Evolutionary conservation across 129 eudicot species (phyloP).

Genomic region (Chrysanthemum seticuspe): DNA sequence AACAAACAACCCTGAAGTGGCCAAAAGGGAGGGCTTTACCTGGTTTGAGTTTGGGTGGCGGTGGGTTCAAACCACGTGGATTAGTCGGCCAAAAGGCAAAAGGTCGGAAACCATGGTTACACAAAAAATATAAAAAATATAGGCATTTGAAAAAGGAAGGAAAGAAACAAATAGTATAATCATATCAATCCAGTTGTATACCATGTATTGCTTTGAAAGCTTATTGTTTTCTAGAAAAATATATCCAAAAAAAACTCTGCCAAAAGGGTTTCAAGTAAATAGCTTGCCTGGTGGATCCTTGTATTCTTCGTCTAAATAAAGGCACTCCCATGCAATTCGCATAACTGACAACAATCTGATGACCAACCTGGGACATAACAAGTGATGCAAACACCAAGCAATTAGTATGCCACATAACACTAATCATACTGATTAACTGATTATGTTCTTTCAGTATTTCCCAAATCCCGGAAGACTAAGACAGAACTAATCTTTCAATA

Average conservation of each 20-base stretch:
- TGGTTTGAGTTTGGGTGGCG: too few relatives aligned
- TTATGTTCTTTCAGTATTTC: too few relatives aligned
- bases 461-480: not conserved
- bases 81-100: too few relatives aligned
- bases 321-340: slow-evolving; percentile 98
- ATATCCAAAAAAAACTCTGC: slow-evolving; percentile 1
- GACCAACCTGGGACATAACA: slow-evolving; percentile 71
- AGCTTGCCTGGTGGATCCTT: slow-evolving; percentile 93
- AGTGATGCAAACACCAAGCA: slow-evolving; percentile 1
- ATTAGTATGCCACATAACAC: slow-evolving; percentile 13
- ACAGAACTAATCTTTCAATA: not conserved
- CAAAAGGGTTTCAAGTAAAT: slow-evolving; percentile 26
- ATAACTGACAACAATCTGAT: slow-evolving; percentile 85
- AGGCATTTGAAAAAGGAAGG: too few relatives aligned
- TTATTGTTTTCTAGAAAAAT: slow-evolving; percentile 1
- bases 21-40: too few relatives aligned
- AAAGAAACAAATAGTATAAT: too few relatives aligned
- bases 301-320: slow-evolving; percentile 80
- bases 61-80: too few relatives aligned
- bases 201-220: not conserved
- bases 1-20: too few relatives aligned
- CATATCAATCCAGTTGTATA: not conserved
- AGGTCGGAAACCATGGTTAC: too few relatives aligned
- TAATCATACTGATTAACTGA: not conserved
- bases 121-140: too few relatives aligned